These are phyloP conservation scores for Baorangia bicolor DNA, from an alignment of 768 basidiomycete genomes.

Conservation along the genomic window DNA sequence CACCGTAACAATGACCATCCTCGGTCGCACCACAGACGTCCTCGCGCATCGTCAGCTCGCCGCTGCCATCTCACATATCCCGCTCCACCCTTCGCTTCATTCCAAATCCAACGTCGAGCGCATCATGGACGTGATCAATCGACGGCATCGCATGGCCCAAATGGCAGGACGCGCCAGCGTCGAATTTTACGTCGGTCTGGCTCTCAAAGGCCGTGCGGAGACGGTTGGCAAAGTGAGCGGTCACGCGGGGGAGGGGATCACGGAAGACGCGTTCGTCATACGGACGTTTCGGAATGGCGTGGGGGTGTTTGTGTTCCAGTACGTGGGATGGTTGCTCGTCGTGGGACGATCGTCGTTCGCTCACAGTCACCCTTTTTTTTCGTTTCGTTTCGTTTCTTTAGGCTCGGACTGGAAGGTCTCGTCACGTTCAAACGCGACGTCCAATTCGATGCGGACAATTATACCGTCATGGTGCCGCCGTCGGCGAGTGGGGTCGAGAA, in stretches of 20 bases:
- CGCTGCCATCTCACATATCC: slow-evolving; percentile 80
- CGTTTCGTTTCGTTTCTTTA: slow-evolving; percentile 29
- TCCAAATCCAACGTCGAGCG: slow-evolving; percentile 88
- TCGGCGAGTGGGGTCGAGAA: background rate
- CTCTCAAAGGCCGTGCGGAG: slow-evolving; percentile 68
- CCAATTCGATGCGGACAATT: slow-evolving; percentile 89
- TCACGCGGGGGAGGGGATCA: slow-evolving; percentile 41
- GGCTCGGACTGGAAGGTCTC: slow-evolving; percentile 91
- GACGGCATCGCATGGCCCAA: slow-evolving; percentile 93
- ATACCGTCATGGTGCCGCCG: slow-evolving; percentile 71
- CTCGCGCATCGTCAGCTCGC: slow-evolving; percentile 91
- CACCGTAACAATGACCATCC: background rate
- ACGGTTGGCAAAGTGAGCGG: slow-evolving; percentile 30
- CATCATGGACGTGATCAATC: slow-evolving; percentile 82
- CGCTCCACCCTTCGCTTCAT: slow-evolving; percentile 85
- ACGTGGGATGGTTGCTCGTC: slow-evolving; percentile 30
- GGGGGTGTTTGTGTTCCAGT: slow-evolving; percentile 96
- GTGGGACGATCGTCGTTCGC: background rate
- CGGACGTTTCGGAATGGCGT: slow-evolving; percentile 92
- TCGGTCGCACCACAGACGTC: slow-evolving; percentile 57
- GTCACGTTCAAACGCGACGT: slow-evolving; percentile 91
- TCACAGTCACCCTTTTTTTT: background rate
- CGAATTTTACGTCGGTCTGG: slow-evolving; percentile 96
- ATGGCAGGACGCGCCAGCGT: slow-evolving; percentile 96
- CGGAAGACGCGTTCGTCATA: slow-evolving; percentile 90